Percentiles rank a stretch among this genome's conserved stretches.
phyloP scores from a whole-genome alignment of 495 filamentous ascomycete species.

The Pseudevernia furfuracea region DNA sequence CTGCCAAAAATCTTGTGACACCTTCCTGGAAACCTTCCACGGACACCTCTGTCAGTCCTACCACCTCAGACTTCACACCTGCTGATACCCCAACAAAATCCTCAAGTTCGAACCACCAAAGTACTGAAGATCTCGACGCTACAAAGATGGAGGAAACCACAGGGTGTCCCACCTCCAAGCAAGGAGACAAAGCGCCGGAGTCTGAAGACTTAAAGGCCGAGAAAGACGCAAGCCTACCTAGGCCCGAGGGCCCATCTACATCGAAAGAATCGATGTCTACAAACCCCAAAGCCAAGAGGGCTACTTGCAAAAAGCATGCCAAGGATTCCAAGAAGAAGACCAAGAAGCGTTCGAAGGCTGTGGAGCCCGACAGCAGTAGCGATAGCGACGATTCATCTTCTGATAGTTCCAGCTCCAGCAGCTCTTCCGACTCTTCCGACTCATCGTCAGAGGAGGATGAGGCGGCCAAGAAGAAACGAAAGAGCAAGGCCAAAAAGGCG shows the following conservation, averaged over 20 bases:
- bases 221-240: slow-evolving; percentile 8
- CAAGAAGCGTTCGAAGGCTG: slow-evolving; percentile 31
- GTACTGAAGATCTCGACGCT: background rate
- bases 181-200: background rate
- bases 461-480: slow-evolving; percentile 32
- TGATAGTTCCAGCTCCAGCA: slow-evolving; percentile 28
- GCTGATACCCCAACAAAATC: slow-evolving; percentile 17
- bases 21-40: slow-evolving; percentile 11
- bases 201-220: slow-evolving; percentile 9
- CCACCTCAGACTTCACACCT: slow-evolving; percentile 21
- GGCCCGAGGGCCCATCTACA: slow-evolving; percentile 12
- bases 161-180: background rate
- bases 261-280: slow-evolving; percentile 6
- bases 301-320: slow-evolving; percentile 36
- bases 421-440: slow-evolving; percentile 28
- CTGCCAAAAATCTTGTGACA: slow-evolving; percentile 1
- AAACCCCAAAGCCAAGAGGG: slow-evolving; percentile 25
- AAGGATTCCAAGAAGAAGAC: slow-evolving; percentile 28
- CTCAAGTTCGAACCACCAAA: slow-evolving; percentile 5
- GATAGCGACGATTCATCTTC: slow-evolving; percentile 28
- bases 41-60: slow-evolving; percentile 10
- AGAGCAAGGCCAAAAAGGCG: slow-evolving; percentile 44
- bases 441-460: slow-evolving; percentile 37
- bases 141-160: slow-evolving; percentile 11
- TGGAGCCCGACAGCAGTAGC: slow-evolving; percentile 25